Percentiles rank a stretch among this genome's conserved stretches.
Conservation (phyloP, 2,329 filamentous ascomycete genomes). For the Alternaria solani region DNA sequence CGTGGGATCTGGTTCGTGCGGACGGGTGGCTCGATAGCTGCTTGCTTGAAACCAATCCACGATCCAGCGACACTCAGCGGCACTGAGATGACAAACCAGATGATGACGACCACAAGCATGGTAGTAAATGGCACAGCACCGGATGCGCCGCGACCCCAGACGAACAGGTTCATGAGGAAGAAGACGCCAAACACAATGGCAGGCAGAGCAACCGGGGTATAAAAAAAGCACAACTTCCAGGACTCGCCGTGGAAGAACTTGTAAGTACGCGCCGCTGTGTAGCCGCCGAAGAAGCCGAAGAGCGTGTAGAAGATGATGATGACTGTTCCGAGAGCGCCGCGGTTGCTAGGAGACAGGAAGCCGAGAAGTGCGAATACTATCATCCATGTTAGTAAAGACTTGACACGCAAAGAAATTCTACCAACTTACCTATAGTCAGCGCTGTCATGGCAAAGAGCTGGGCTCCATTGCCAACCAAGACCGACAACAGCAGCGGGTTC, state of each 20-base stretch:
- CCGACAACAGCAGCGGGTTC: slow-evolving; percentile 81
- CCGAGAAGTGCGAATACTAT: slow-evolving; percentile 85
- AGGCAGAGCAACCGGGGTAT: slow-evolving; percentile 87
- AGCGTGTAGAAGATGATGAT: slow-evolving; percentile 93
- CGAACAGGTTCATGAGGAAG: slow-evolving; percentile 94
- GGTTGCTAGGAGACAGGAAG: slow-evolving; percentile 94
- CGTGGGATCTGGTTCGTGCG: slow-evolving; percentile 98
- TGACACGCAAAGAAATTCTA: background rate
- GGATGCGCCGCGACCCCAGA: slow-evolving; percentile 91
- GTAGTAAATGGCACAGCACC: slow-evolving; percentile 96
- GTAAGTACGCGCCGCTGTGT: slow-evolving; percentile 88
- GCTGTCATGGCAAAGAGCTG: slow-evolving; percentile 98
- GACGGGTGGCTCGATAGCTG: slow-evolving; percentile 78
- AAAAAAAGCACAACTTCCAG: slow-evolving; percentile 92
- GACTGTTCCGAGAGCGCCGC: slow-evolving; percentile 90
- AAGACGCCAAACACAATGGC: slow-evolving; percentile 86
- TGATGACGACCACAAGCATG: slow-evolving; percentile 90
- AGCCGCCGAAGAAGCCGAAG: slow-evolving; percentile 91
- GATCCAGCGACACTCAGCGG: slow-evolving; percentile 89
- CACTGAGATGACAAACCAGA: slow-evolving; percentile 97
- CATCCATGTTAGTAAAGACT: slow-evolving; percentile 17
- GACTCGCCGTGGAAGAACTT: slow-evolving; percentile 90
- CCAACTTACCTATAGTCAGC: slow-evolving; percentile 74
- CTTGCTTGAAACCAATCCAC: slow-evolving; percentile 85
- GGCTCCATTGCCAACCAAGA: slow-evolving; percentile 90